Conservation (phyloP, 192 early-diverging fungal species). For the Mortierella hygrophila region DNA sequence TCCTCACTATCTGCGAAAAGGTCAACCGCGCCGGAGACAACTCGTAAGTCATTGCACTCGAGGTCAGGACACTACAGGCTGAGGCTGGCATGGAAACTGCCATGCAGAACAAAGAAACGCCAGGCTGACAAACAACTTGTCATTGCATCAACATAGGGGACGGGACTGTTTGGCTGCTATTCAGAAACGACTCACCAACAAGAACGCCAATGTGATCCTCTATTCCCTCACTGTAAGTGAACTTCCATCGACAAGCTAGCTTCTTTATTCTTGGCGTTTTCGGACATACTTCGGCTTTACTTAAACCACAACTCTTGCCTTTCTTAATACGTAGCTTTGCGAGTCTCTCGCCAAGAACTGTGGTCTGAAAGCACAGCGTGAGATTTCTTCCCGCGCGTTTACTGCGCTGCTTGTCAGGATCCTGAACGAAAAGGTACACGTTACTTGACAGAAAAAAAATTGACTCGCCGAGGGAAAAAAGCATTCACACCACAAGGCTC, state of each 20-base stretch:
- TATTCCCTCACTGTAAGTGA: constrained; percentile 73
- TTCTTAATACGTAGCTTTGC: constrained; percentile 68
- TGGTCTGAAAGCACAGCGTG: constrained; percentile 78
- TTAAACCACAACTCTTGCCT: neutral
- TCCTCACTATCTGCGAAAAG: constrained; percentile 80
- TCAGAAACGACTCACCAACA: constrained; percentile 77
- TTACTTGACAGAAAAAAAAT: neutral
- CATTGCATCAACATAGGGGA: constrained; percentile 59
- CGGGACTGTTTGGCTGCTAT: constrained; percentile 77
- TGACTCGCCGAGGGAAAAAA: neutral
- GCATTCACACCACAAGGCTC: constrained; percentile 1
- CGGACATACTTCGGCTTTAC: neutral
- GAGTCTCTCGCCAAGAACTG: constrained; percentile 96
- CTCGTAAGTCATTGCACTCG: constrained; percentile 44
- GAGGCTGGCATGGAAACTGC: neutral
- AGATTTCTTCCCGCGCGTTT: constrained; percentile 90
- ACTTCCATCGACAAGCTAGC: neutral
- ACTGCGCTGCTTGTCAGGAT: constrained; percentile 82
- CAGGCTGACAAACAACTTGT: neutral
- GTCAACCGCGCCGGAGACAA: constrained; percentile 64
- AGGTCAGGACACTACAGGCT: neutral
- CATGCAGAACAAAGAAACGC: neutral
- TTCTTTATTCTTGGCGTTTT: neutral
- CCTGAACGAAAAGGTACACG: constrained; percentile 74
- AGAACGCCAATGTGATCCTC: constrained; percentile 88